These are phyloP conservation scores for Zymoseptoria brevis DNA, from an alignment of 2,329 filamentous ascomycete species.

Conservation along the genomic window DNA sequence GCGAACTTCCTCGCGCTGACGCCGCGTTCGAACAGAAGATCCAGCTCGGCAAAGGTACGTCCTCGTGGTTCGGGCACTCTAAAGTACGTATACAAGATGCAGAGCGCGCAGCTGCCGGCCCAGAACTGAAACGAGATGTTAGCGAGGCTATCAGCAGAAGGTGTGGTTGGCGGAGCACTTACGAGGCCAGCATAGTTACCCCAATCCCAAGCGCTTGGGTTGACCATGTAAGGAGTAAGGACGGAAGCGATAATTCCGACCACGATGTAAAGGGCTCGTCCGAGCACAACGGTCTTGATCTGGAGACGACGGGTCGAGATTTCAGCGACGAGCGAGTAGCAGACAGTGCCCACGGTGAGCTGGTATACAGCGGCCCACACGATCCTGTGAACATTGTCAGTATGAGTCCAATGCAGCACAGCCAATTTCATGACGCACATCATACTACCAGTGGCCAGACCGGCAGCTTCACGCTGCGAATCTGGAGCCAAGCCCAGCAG, in stretches of 20 bases:
- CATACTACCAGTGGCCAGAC: constrained; percentile 73
- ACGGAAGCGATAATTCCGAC: constrained; percentile 75
- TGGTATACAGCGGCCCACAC: constrained; percentile 78
- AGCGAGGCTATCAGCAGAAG: neutral
- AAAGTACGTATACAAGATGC: constrained; percentile 74
- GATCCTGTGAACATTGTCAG: constrained; percentile 32
- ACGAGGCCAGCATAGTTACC: constrained; percentile 71
- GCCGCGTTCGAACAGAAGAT: constrained; percentile 70
- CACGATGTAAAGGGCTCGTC: constrained; percentile 68
- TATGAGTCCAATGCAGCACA: neutral
- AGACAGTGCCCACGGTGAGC: constrained; percentile 78
- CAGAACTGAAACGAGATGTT: constrained; percentile 44
- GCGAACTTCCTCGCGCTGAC: constrained; percentile 68
- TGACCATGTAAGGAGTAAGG: constrained; percentile 86
- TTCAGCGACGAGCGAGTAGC: constrained; percentile 81
- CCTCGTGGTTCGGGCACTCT: constrained; percentile 71
- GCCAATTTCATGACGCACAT: constrained; percentile 42
- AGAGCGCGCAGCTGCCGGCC: constrained; percentile 71
- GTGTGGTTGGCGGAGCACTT: neutral
- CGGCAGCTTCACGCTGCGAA: constrained; percentile 50
- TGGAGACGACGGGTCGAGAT: constrained; percentile 73
- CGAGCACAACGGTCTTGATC: constrained; percentile 86
- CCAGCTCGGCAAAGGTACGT: constrained; percentile 77
- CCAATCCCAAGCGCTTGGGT: constrained; percentile 82
- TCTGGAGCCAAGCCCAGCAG: constrained; percentile 69